Evolutionary conservation across 805 yeast genomes (phyloP).

Genomic region (Suhomyces sp.): DNA sequence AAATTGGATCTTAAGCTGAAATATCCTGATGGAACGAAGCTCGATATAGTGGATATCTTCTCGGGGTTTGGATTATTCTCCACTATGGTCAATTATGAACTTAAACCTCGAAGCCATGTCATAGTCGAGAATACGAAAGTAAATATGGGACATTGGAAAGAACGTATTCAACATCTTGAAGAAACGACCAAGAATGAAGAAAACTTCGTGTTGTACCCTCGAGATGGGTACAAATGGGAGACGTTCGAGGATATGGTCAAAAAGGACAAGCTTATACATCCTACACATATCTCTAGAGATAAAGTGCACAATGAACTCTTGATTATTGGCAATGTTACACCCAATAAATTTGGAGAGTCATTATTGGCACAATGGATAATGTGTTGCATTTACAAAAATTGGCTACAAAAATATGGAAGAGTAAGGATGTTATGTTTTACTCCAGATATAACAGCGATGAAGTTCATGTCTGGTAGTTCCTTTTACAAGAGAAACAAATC

Average conservation of each 20-base stretch:
- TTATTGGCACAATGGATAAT: conserved; percentile 72
- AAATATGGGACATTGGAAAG: conserved; percentile 27
- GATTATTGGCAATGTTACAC: conserved; percentile 58
- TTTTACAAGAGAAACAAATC: conserved; percentile 57
- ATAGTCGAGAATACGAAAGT: conserved; percentile 53
- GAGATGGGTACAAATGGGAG: conserved; percentile 69
- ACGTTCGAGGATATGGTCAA: conserved; percentile 53
- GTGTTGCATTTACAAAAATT: conserved; percentile 65
- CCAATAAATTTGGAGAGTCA: conserved; percentile 56
- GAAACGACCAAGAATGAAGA: conserved; percentile 25
- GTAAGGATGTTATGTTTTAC: conserved; percentile 75
- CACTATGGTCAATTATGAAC: conserved; percentile 55
- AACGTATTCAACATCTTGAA: conserved; percentile 23
- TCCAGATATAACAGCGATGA: conserved; percentile 53
- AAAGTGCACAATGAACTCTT: conserved; percentile 54
- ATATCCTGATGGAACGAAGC: conserved; percentile 35
- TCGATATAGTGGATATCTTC: conserved; percentile 59
- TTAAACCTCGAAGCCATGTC: conserved; percentile 64
- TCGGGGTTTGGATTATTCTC: conserved; percentile 63
- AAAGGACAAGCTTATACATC: conserved; percentile 41
- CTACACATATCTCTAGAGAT: conserved; percentile 27
- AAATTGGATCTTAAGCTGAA: conserved; percentile 42
- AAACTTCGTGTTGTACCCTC: conserved; percentile 31
- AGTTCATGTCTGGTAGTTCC: conserved; percentile 58
- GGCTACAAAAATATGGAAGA: conserved; percentile 71